Percentiles rank a stretch among this genome's conserved stretches.
Conservation (phyloP, 805 yeast genomes). For the Citeromyces nyonsensis region DNA sequence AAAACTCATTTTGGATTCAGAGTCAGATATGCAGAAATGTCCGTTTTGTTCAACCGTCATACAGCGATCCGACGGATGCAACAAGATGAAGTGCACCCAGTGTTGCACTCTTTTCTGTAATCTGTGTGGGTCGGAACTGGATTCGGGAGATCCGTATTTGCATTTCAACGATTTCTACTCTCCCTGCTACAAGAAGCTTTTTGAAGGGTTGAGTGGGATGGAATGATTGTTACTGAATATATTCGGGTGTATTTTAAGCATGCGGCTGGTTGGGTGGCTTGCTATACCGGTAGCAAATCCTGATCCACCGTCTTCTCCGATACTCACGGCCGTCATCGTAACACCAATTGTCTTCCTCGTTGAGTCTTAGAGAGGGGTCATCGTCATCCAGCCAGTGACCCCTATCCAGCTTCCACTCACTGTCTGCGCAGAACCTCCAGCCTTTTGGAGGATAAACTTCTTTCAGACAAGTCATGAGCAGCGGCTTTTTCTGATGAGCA, state of each 20-base stretch:
- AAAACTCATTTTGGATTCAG: slow-evolving; percentile 22
- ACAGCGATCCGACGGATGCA: slow-evolving; percentile 47
- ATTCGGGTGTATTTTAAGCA: not conserved
- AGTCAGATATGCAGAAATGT: slow-evolving; percentile 27
- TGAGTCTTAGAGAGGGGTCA: slow-evolving; percentile 22
- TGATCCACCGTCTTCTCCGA: slow-evolving; percentile 38
- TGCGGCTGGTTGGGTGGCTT: slow-evolving; percentile 4
- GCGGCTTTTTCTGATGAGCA: slow-evolving; percentile 39
- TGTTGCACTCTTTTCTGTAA: slow-evolving; percentile 37
- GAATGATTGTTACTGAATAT: not conserved
- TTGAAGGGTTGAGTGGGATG: slow-evolving; percentile 31
- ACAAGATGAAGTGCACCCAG: slow-evolving; percentile 39
- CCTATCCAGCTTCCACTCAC: slow-evolving; percentile 51
- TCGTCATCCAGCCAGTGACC: slow-evolving; percentile 35
- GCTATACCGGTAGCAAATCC: slow-evolving; percentile 36
- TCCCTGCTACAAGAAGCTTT: slow-evolving; percentile 31
- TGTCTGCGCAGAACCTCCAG: slow-evolving; percentile 54
- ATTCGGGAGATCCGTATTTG: slow-evolving; percentile 27
- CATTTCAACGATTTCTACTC: slow-evolving; percentile 29
- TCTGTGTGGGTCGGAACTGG: slow-evolving; percentile 28
- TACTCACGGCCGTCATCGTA: slow-evolving; percentile 30
- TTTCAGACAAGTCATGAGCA: slow-evolving; percentile 38
- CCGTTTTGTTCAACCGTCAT: slow-evolving; percentile 35
- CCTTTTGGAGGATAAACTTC: slow-evolving; percentile 52
- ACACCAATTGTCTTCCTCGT: slow-evolving; percentile 33